These are phyloP conservation scores for Onygenales sp. DNA, from an alignment of 2,329 filamentous ascomycete genomes.

Conservation along the genomic window DNA sequence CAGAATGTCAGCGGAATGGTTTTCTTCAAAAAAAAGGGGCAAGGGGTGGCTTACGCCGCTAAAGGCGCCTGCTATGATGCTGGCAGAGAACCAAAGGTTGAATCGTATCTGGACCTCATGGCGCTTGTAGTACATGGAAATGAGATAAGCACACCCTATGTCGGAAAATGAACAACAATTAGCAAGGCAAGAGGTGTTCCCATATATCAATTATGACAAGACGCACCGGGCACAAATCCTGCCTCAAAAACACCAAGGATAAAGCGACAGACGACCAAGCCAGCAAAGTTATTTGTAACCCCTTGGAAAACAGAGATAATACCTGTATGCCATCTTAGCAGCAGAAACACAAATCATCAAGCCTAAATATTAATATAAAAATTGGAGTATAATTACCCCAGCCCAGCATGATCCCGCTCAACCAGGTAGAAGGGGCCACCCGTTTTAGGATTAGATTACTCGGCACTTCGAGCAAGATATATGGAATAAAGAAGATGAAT, in stretches of 20 bases:
- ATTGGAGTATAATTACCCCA: constrained; percentile 22
- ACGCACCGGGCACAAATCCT: constrained; percentile 40
- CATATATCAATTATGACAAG: background rate
- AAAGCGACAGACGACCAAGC: constrained; percentile 40
- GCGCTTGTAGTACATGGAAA: constrained; percentile 57
- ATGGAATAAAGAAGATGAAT: constrained; percentile 38
- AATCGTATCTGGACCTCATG: constrained; percentile 50
- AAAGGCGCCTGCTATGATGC: constrained; percentile 51
- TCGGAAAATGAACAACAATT: background rate
- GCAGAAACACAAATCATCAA: too few species aligned
- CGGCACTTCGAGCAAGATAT: constrained; percentile 38
- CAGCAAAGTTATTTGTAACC: constrained; percentile 38
- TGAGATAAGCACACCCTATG: constrained; percentile 45
- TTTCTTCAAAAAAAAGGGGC: background rate
- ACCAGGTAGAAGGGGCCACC: constrained; percentile 32
- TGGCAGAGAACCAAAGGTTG: constrained; percentile 51
- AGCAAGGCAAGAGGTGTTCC: background rate
- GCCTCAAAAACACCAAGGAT: constrained; percentile 45
- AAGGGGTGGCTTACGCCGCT: constrained; percentile 44
- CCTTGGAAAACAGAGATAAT: constrained; percentile 42
- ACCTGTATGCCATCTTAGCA: constrained; percentile 13
- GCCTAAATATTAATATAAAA: too few species aligned
- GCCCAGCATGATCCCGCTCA: constrained; percentile 33
- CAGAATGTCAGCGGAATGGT: constrained; percentile 3
- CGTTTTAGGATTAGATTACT: constrained; percentile 39